Evolutionary conservation across 192 early-diverging fungal species (phyloP), one percentile per base, ranked within the genome.

Genomic region (Jimgerdemannia lactiflua): DNA sequence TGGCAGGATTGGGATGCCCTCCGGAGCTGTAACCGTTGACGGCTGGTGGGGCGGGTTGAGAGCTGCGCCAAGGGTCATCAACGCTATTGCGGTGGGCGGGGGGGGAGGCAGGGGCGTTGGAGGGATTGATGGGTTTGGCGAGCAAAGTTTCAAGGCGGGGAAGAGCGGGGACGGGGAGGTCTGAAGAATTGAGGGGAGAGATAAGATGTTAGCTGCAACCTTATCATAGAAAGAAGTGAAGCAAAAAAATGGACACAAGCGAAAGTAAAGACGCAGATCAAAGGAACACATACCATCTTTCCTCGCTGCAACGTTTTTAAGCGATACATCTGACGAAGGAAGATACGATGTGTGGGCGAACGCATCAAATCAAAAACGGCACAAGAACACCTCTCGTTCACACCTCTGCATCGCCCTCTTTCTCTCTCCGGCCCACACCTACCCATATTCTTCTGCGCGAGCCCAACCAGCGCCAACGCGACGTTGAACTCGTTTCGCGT

Each of bases 391-490:
- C 29, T 29, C 29, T 29, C 29, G 29, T 29, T 29, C 29, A 29
- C 29, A 64, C 1, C 29, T 29, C 29, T 73, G 42, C 63, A 44
- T 10, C 17, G 6, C 7, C 39, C 6, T 20, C 43, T 10, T 39
- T 71, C 42, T 67, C 29, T 6, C 11, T 59, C 14, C 9, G 8
- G 43, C 8, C 20, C 67, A 29, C 43, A 17, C 44, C 78, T 83
- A 86, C 85, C 82, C 90, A 94, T 92, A 83, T 94, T 90, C 79
- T 94, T 93, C 76, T 94, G 93, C 4, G 92, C 91, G 74, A 92
- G 80, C 8, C 89, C 93, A 4, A 87, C 78, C 68, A 94, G 83
- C 7, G 92, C 92, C 63, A 94, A 78, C 4, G 90, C 89, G 69
- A 90, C 81, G 66, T 91, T 91, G 78, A 92, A 93, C 80, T 93